Conservation (phyloP, 331 rosid genomes). For the Stylosanthes scabra region DNA sequence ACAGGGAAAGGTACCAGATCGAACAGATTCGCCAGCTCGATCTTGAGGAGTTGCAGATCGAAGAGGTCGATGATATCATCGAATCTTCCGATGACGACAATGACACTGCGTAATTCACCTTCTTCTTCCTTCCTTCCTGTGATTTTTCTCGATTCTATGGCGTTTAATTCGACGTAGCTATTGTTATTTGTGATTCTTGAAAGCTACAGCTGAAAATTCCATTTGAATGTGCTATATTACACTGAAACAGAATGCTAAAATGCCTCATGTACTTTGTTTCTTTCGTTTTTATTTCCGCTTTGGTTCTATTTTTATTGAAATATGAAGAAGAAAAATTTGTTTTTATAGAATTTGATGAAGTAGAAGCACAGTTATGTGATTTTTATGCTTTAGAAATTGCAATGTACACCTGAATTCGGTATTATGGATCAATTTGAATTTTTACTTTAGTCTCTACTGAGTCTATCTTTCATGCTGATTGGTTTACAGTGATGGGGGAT, state of each 20-base stretch:
- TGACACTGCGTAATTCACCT: constrained; percentile 20
- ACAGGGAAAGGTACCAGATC: constrained; percentile 83
- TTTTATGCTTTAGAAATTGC: background rate
- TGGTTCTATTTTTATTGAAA: background rate
- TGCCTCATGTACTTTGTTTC: background rate
- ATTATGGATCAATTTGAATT: constrained; percentile 13
- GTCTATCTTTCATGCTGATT: constrained; percentile 25
- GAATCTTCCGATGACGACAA: constrained; percentile 62
- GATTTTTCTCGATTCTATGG: background rate
- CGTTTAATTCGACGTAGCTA: background rate
- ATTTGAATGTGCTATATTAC: background rate
- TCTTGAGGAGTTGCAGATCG: constrained; percentile 79
- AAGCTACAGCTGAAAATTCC: background rate
- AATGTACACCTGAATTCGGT: background rate
- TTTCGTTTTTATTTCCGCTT: background rate
- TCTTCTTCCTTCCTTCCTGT: background rate
- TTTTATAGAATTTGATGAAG: background rate
- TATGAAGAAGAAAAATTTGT: background rate
- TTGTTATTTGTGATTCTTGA: background rate
- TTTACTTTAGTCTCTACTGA: constrained; percentile 10
- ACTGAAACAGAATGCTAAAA: background rate
- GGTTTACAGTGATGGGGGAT: constrained; percentile 44
- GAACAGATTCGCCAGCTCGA: constrained; percentile 91
- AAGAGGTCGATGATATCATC: constrained; percentile 73
- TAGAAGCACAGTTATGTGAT: background rate